Conservation (phyloP, 1,284 basidiomycete genomes). For the Pterulicium gracile region DNA sequence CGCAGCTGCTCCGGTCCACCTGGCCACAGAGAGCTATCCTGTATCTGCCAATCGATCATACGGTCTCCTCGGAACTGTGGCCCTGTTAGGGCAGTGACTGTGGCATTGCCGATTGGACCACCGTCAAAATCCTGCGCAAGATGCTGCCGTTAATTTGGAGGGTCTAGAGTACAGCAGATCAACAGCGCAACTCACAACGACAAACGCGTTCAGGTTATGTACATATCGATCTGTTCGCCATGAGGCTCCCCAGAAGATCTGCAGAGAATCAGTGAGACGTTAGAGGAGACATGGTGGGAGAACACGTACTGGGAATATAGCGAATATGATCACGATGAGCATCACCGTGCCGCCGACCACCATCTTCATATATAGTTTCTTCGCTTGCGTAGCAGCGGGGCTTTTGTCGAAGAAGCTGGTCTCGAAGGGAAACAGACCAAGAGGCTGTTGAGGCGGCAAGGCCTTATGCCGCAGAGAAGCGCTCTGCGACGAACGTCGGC, state of each 20-base stretch:
- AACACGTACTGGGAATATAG: constrained; percentile 21
- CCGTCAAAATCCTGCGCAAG: constrained; percentile 42
- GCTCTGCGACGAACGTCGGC: not conserved
- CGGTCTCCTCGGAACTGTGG: constrained; percentile 12
- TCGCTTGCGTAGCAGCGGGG: constrained; percentile 9
- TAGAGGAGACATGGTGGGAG: not conserved
- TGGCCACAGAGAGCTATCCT: constrained; percentile 29
- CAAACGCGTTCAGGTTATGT: constrained; percentile 26
- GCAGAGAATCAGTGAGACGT: not conserved
- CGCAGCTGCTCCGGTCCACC: constrained; percentile 25
- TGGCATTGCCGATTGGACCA: constrained; percentile 28
- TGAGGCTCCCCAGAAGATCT: constrained; percentile 37
- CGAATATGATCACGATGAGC: constrained; percentile 26
- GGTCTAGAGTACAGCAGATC: not conserved
- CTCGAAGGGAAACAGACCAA: not conserved
- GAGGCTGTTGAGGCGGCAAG: not conserved
- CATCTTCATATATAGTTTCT: constrained; percentile 4
- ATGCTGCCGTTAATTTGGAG: too few relatives aligned
- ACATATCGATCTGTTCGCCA: constrained; percentile 26
- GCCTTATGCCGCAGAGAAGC: not conserved
- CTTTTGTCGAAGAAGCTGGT: constrained; percentile 18
- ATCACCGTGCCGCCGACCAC: constrained; percentile 21
- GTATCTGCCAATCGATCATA: constrained; percentile 27
- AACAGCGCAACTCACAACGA: constrained; percentile 23
- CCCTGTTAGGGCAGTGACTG: constrained; percentile 21